Evolutionary conservation across 2,329 filamentous ascomycete genomes (phyloP).

Genomic region (Ceratocystis cubensis): DNA sequence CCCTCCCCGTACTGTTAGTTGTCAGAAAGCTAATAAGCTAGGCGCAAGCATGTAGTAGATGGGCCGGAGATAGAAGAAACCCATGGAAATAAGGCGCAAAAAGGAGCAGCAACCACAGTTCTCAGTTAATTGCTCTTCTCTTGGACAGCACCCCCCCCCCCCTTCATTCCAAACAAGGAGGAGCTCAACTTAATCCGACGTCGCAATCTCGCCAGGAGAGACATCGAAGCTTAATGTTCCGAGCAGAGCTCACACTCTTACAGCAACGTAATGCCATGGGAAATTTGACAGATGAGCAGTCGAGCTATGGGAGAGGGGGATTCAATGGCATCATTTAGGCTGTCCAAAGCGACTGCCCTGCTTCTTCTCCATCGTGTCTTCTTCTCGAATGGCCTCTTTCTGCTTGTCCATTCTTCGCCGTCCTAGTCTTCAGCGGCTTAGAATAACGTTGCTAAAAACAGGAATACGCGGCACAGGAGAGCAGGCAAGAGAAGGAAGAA

Average conservation of each 20-base stretch:
- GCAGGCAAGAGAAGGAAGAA: too few species aligned
- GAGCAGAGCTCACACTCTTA: not conserved
- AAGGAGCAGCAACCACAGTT: too few species aligned
- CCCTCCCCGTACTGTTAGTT: too few species aligned
- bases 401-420: too few species aligned
- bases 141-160: not conserved
- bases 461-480: not conserved
- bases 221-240: not conserved
- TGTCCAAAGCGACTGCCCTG: too few species aligned
- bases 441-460: not conserved
- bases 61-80: too few species aligned
- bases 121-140: too few species aligned
- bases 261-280: not conserved
- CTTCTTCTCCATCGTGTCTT: not conserved
- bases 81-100: too few species aligned
- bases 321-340: too few species aligned
- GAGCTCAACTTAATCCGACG: not conserved
- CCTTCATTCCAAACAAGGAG: not conserved
- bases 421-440: not conserved
- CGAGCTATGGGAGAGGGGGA: too few species aligned
- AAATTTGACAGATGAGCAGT: not conserved
- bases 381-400: not conserved
- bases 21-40: too few species aligned
- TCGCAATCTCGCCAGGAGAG: conserved; percentile 9
- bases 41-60: too few species aligned